Conservation (phyloP, 1,284 basidiomycete species). For the Omphalotus olearius region DNA sequence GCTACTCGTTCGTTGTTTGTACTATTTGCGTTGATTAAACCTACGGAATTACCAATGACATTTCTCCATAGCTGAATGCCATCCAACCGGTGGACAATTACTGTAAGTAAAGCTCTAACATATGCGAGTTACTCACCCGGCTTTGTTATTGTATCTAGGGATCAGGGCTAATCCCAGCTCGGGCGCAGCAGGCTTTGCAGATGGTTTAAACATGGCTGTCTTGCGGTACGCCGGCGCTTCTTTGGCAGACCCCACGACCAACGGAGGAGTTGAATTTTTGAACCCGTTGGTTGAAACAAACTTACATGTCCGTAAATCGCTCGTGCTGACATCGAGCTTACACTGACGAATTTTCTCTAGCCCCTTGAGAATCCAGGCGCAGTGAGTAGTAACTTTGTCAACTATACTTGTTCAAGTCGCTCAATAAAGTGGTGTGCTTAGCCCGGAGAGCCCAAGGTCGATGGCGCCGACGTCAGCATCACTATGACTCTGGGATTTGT, state of each 20-base stretch:
- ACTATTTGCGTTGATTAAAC: not conserved
- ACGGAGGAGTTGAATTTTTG: not conserved
- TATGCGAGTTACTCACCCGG: constrained; percentile 5
- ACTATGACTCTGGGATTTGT: constrained; percentile 23
- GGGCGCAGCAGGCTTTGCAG: constrained; percentile 16
- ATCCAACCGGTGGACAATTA: constrained; percentile 15
- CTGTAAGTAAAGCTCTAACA: constrained; percentile 5
- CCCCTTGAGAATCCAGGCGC: constrained; percentile 21
- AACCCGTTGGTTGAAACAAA: constrained; percentile 22
- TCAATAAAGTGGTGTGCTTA: constrained; percentile 13
- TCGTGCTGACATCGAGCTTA: not conserved
- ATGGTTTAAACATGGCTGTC: constrained; percentile 34
- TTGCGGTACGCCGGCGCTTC: constrained; percentile 37
- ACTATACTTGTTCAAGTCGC: not conserved
- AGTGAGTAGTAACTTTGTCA: not conserved
- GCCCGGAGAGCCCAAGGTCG: constrained; percentile 24
- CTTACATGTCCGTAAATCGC: constrained; percentile 2
- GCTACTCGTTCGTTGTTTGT: constrained; percentile 24
- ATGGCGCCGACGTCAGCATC: constrained; percentile 27
- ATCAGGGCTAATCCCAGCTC: constrained; percentile 3
- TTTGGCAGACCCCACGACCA: constrained; percentile 24
- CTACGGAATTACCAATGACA: too few species aligned
- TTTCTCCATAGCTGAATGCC: constrained; percentile 10
- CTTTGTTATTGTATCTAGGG: constrained; percentile 6
- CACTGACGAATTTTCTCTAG: constrained; percentile 7